These are phyloP conservation scores for Pseudoneurospora amorphoporcata DNA, from an alignment of 495 filamentous ascomycete genomes.

Conservation along the genomic window DNA sequence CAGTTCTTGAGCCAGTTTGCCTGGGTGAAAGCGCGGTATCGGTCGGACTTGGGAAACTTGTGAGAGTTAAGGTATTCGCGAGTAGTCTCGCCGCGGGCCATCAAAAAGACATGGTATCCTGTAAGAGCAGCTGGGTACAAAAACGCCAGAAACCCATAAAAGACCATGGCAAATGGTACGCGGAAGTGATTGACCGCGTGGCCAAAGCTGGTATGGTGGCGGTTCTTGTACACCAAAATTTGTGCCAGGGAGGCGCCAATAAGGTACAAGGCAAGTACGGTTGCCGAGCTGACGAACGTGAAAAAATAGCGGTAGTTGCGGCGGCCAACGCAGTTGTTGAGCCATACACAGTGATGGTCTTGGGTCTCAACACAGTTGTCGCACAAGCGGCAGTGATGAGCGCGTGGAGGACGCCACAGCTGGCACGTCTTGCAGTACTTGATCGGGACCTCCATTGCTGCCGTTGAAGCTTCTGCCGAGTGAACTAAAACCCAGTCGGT, in stretches of 20 bases:
- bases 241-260: slow-evolving; percentile 69
- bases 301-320: slow-evolving; percentile 99
- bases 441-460: slow-evolving; percentile 91
- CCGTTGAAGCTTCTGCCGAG: slow-evolving; percentile 56
- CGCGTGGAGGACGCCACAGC: slow-evolving; percentile 91
- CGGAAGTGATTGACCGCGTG: slow-evolving; percentile 56
- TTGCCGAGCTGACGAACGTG: slow-evolving; percentile 66
- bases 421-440: slow-evolving; percentile 97
- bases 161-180: slow-evolving; percentile 80
- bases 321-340: slow-evolving; percentile 96
- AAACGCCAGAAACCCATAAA: slow-evolving; percentile 64
- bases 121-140: slow-evolving; percentile 77
- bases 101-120: slow-evolving; percentile 83
- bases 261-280: slow-evolving; percentile 67
- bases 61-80: slow-evolving; percentile 91
- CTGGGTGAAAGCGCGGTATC: slow-evolving; percentile 85
- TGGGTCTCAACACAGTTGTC: slow-evolving; percentile 97
- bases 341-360: slow-evolving; percentile 97
- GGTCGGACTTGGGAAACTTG: slow-evolving; percentile 84
- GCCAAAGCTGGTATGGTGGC: slow-evolving; percentile 52
- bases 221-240: slow-evolving; percentile 57
- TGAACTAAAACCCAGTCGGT: slow-evolving; percentile 89
- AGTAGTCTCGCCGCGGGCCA: slow-evolving; percentile 85
- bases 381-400: slow-evolving; percentile 92
- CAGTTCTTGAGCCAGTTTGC: slow-evolving; percentile 68